Evolutionary conservation across 352 stramenopile genomes (phyloP).

Genomic region (Thalassiosira livingstoniorum): DNA sequence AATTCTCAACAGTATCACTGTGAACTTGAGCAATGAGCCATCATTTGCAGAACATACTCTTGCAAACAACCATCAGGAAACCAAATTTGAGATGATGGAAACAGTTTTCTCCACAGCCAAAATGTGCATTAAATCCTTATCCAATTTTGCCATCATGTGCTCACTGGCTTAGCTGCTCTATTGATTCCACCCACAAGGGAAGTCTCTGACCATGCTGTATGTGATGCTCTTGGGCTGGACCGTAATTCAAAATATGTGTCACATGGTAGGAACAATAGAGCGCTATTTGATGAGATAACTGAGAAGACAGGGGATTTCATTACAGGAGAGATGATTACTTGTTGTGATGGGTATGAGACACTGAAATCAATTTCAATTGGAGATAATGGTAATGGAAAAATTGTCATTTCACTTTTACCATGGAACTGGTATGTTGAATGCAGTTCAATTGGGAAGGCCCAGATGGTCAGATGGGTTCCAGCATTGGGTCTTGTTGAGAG

Average conservation of each 20-base stretch:
- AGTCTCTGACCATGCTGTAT: background rate
- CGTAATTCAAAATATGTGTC: conserved; percentile 6
- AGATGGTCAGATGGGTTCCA: background rate
- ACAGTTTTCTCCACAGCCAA: too few species aligned
- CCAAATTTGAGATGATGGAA: background rate
- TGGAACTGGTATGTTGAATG: background rate
- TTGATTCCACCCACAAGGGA: background rate
- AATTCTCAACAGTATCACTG: too few species aligned
- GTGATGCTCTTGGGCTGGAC: background rate
- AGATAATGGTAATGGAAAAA: background rate
- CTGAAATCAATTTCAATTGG: background rate
- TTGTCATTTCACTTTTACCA: background rate
- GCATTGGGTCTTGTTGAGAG: background rate
- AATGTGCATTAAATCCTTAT: too few species aligned
- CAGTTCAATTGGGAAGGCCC: background rate
- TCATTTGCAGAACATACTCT: background rate
- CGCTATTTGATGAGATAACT: background rate
- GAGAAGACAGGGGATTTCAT: background rate
- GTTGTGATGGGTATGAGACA: background rate
- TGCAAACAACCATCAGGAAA: background rate
- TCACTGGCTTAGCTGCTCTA: background rate
- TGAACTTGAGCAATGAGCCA: too few species aligned
- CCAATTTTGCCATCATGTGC: background rate
- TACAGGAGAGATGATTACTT: background rate
- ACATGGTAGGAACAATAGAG: background rate